phyloP scores from a whole-genome alignment of 768 basidiomycete species.

The Glaciozyma martinii region DNA sequence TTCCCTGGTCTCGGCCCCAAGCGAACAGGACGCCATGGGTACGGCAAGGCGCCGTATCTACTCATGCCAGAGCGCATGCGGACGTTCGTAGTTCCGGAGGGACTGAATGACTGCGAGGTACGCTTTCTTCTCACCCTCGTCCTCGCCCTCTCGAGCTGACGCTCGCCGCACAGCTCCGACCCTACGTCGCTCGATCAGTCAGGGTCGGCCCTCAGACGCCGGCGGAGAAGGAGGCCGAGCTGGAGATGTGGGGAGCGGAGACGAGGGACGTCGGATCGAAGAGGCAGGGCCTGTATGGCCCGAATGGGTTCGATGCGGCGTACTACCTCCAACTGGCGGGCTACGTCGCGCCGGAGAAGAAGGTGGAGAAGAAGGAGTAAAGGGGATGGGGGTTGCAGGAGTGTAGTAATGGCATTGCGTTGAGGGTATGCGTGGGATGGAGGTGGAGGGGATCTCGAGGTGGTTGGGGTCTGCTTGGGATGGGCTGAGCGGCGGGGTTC shows the following conservation, averaged over 20 bases:
- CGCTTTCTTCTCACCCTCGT: constrained; percentile 64
- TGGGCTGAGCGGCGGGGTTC: too few species aligned
- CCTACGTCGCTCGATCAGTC: not conserved
- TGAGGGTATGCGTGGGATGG: too few species aligned
- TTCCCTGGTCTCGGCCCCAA: constrained; percentile 70
- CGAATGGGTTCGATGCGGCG: constrained; percentile 35
- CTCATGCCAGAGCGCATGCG: constrained; percentile 35
- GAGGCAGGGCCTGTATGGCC: constrained; percentile 30
- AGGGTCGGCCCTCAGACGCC: too few species aligned
- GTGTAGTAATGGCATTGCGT: too few species aligned
- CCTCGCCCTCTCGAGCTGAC: constrained; percentile 4
- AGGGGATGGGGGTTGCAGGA: too few species aligned
- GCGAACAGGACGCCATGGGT: constrained; percentile 75
- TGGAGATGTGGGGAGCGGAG: not conserved
- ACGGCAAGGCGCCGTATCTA: constrained; percentile 45
- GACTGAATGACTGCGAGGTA: constrained; percentile 45
- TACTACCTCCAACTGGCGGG: constrained; percentile 37
- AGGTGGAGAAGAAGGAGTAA: not conserved
- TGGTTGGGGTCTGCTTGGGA: too few species aligned
- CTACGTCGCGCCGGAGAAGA: constrained; percentile 3
- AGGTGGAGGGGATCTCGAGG: too few species aligned
- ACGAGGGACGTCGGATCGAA: constrained; percentile 9
- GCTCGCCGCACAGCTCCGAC: not conserved
- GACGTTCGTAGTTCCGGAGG: constrained; percentile 33
- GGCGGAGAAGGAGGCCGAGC: not conserved